These are phyloP conservation scores for Mucor sp. DNA, from an alignment of 371 early-diverging fungal genomes.

Conservation along the genomic window DNA sequence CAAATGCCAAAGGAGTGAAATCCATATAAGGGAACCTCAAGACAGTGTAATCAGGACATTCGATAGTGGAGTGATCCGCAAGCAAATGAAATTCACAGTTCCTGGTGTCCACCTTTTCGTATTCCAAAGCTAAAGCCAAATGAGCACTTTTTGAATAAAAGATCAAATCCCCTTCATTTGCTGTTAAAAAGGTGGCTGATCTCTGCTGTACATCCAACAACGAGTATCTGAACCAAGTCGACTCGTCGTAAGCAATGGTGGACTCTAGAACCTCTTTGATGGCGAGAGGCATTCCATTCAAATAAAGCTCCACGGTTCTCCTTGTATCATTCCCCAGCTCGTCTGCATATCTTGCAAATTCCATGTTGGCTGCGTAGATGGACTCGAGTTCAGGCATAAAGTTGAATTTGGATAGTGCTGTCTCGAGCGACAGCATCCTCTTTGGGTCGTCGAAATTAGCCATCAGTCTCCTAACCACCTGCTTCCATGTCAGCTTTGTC, in stretches of 20 bases:
- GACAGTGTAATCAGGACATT: conserved; percentile 10
- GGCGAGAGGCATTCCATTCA: neutral
- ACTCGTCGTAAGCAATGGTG: conserved; percentile 11
- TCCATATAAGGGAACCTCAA: conserved; percentile 14
- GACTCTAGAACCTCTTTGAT: neutral
- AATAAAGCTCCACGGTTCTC: neutral
- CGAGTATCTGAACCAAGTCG: conserved; percentile 3
- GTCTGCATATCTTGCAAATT: conserved; percentile 3
- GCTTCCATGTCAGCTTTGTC: conserved; percentile 9
- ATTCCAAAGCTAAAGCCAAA: neutral
- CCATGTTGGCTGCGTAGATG: conserved; percentile 4
- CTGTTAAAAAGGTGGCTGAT: conserved; percentile 3
- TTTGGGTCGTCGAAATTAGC: conserved; percentile 14
- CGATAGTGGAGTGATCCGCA: conserved; percentile 8
- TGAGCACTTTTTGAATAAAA: conserved; percentile 17
- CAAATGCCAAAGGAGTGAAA: neutral
- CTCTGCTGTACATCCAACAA: conserved; percentile 16
- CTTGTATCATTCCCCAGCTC: conserved; percentile 6
- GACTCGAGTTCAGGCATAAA: neutral
- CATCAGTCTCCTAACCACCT: conserved; percentile 16
- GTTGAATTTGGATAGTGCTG: neutral
- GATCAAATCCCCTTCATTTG: conserved; percentile 6
- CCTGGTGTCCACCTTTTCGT: conserved; percentile 6
- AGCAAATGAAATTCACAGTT: conserved; percentile 16
- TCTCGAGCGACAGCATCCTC: neutral